phyloP scores from a whole-genome alignment of 164 flowering plant species.

The Dillenia suffruticosa region DNA sequence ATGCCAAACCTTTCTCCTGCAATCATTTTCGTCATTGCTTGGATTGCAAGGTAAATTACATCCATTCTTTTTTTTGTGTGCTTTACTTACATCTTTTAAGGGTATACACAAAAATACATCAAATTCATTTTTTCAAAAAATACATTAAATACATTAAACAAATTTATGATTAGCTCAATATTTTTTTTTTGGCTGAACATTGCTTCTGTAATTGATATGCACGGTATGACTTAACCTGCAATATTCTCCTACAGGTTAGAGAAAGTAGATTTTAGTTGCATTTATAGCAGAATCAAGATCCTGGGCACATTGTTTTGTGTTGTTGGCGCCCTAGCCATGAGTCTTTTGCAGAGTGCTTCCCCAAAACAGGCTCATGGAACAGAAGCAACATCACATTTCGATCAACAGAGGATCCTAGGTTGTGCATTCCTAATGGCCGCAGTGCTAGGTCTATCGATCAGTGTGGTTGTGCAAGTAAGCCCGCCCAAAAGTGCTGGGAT shows the following conservation, averaged over 20 bases:
- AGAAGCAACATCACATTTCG: conserved; percentile 8
- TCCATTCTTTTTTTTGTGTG: background rate
- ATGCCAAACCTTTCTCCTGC: conserved; percentile 96
- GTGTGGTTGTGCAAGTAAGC: conserved; percentile 63
- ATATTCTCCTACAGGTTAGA: conserved; percentile 37
- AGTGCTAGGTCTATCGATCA: conserved; percentile 48
- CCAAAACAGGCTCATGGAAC: background rate
- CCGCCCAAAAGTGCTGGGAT: background rate
- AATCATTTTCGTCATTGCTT: conserved; percentile 75
- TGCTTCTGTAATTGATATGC: no score
- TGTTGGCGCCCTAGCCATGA: conserved; percentile 64
- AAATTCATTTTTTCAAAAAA: no score
- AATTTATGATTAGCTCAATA: no score
- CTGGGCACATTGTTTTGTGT: conserved; percentile 74
- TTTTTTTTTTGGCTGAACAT: no score
- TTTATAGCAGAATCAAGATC: conserved; percentile 65
- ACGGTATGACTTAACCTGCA: no score
- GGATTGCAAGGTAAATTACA: conserved; percentile 43
- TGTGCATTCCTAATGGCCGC: conserved; percentile 61
- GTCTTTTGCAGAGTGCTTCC: conserved; percentile 43
- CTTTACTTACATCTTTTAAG: background rate
- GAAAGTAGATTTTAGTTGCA: conserved; percentile 49
- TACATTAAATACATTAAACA: no score
- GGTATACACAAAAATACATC: background rate
- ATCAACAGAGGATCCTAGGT: conserved; percentile 49